A percentile compares a stretch with the other conserved stretches of the same genome.
Evolutionary conservation across 2,329 filamentous ascomycete species (phyloP).

Genomic region (Furcasterigmium sp.): DNA sequence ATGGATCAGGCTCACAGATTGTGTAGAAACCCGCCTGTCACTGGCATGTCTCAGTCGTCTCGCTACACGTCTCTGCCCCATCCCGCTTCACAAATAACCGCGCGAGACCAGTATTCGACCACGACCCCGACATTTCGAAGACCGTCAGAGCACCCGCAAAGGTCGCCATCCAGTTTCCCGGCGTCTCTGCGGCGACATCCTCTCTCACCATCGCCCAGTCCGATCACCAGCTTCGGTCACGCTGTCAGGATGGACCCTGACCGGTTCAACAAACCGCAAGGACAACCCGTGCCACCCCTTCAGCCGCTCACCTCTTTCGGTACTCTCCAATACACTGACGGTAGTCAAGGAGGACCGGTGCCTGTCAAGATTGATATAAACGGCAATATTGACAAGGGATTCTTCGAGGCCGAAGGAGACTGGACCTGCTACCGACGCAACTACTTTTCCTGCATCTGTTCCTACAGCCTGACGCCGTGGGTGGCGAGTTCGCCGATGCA

Average conservation of each 20-base stretch:
- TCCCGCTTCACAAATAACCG: constrained; percentile 40
- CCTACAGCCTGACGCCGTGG: constrained; percentile 63
- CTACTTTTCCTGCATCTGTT: constrained; percentile 83
- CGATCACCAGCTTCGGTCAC: constrained; percentile 33
- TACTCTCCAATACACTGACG: constrained; percentile 56
- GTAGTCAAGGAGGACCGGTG: constrained; percentile 19
- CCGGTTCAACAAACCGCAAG: constrained; percentile 18
- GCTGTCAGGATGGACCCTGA: constrained; percentile 43
- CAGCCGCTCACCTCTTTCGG: constrained; percentile 45
- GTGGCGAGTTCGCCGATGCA: constrained; percentile 41
- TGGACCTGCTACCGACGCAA: constrained; percentile 94
- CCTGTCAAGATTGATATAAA: constrained; percentile 67
- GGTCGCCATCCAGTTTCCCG: constrained; percentile 46
- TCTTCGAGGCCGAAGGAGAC: constrained; percentile 73
- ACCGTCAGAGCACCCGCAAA: constrained; percentile 41
- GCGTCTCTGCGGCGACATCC: constrained; percentile 42
- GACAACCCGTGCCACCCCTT: constrained; percentile 48
- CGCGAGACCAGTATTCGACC: constrained; percentile 49
- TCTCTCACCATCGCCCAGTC: constrained; percentile 46
- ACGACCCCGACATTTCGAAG: constrained; percentile 46
- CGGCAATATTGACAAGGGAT: constrained; percentile 82
- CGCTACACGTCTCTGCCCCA: constrained; percentile 41
- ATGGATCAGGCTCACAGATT: not conserved
- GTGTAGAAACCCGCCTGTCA: constrained; percentile 42
- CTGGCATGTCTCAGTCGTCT: constrained; percentile 36